A percentile compares a stretch with the other conserved stretches of the same genome.
Conservation (phyloP, 192 early-diverging fungal genomes). For the Phycomyces blakesleeanus region DNA sequence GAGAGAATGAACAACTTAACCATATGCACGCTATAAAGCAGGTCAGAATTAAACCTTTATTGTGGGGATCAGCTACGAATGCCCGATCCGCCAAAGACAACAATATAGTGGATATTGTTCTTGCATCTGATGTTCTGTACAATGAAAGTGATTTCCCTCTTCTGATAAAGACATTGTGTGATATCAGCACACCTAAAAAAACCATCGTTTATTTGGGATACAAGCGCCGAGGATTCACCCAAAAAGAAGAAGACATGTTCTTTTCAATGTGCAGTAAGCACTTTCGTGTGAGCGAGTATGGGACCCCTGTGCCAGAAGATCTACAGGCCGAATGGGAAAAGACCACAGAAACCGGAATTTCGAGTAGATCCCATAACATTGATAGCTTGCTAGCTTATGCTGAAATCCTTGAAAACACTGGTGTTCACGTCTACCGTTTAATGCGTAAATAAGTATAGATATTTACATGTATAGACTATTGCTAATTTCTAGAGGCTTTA, state of each 20-base stretch:
- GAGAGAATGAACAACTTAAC: constrained; percentile 30
- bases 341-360: too few species aligned
- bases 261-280: constrained; percentile 18
- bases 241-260: constrained; percentile 21
- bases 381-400: too few species aligned
- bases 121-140: constrained; percentile 49
- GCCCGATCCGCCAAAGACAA: not conserved
- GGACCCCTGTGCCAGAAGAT: too few species aligned
- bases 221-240: constrained; percentile 30
- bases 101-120: constrained; percentile 29
- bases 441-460: too few species aligned
- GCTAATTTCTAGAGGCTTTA: too few species aligned
- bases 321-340: too few species aligned
- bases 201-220: constrained; percentile 40
- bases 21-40: not conserved
- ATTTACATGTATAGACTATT: too few species aligned
- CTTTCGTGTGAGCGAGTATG: not conserved
- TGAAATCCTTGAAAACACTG: too few species aligned
- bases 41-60: constrained; percentile 10
- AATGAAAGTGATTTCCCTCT: constrained; percentile 15
- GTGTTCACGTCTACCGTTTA: too few species aligned
- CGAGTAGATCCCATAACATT: too few species aligned
- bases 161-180: constrained; percentile 31
- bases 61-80: constrained; percentile 7
- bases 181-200: constrained; percentile 9